phyloP scores from a whole-genome alignment of 495 filamentous ascomycete species.

The Aspergillus avenaceus region DNA sequence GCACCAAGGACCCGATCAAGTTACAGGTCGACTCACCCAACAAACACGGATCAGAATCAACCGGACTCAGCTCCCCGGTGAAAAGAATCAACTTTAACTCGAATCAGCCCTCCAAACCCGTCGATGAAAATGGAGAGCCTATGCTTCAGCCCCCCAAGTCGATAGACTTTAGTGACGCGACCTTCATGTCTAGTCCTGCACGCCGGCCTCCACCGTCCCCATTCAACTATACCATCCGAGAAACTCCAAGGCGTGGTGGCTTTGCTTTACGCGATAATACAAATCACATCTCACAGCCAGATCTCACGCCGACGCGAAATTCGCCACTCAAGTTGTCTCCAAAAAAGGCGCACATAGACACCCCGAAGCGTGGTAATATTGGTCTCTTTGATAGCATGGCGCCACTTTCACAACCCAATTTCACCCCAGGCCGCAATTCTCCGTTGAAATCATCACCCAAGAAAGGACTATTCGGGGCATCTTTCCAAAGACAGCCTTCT shows the following conservation, averaged over 20 bases:
- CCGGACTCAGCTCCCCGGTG: slow-evolving; percentile 36
- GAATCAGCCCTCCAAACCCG: slow-evolving; percentile 17
- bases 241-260: slow-evolving; percentile 27
- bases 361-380: slow-evolving; percentile 18
- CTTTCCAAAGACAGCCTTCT: slow-evolving; percentile 21
- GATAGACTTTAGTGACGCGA: slow-evolving; percentile 32
- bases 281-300: slow-evolving; percentile 17
- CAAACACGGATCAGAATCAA: slow-evolving; percentile 24
- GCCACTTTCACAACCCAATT: slow-evolving; percentile 21
- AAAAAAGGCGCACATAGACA: slow-evolving; percentile 22
- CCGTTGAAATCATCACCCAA: slow-evolving; percentile 45
- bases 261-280: slow-evolving; percentile 19
- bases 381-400: slow-evolving; percentile 15
- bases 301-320: slow-evolving; percentile 24
- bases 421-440: slow-evolving; percentile 24
- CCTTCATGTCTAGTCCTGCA: slow-evolving; percentile 47
- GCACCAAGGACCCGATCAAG: slow-evolving; percentile 36
- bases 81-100: slow-evolving; percentile 39
- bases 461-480: slow-evolving; percentile 36
- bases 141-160: slow-evolving; percentile 25
- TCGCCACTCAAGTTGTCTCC: slow-evolving; percentile 28
- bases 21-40: slow-evolving; percentile 37
- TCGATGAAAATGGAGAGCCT: slow-evolving; percentile 39
- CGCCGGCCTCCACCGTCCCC: slow-evolving; percentile 46
- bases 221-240: slow-evolving; percentile 42